Base-by-base conservation (phyloP, 805 yeast species). In the Wickerhamiella domercqiae region DNA sequence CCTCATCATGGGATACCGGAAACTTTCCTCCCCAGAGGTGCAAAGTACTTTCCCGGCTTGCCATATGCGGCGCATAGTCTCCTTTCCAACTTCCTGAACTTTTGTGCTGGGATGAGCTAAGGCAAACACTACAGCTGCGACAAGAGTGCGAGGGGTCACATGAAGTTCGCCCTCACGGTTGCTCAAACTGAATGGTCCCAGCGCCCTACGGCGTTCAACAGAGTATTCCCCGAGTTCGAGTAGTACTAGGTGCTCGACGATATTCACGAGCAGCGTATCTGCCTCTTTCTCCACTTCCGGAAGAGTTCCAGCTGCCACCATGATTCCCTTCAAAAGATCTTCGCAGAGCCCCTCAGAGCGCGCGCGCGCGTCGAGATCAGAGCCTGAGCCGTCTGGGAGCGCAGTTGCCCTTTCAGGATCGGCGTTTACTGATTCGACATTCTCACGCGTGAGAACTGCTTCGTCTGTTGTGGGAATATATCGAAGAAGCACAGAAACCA, bases 171-270 rank as follows among this genome's bases (percentile, higher is more conserved):
- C 95, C 57, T 84, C 94, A 41, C 78, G 72, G 43, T 82, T 83
- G 38, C 71, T 70, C 19, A 84, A 75, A 7, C 76, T 70, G 52
- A 87, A 87, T 9, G 75, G 67, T 20, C 86, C 63, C 47, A 50
- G 73, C 71, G 52, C 72, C 66, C 57, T 75, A 37, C 79, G 60
- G 44, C 76, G 75, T 35, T 78, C 81, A 14, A 73, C 60, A 33
- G 83, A 66, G 1, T 81, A 75, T 29, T 76, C 75, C 14, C 84
- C 80, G 32, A 86, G 67, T 45, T 84, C 81, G 6, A 83, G 61
- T 40, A 90, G 60, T 7, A 84, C 75, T 44, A 80, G 75, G 54
- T 90, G 97, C 38, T 74, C 77, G 20, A 87, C 70, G 5, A 87
- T 54, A 35, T 80, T 73, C 4, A 43, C 52, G 19, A 61, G 56